A percentile compares a stretch with the other conserved stretches of the same genome.
Conservation (phyloP, 768 basidiomycete genomes). For the Suillus occidentalis region DNA sequence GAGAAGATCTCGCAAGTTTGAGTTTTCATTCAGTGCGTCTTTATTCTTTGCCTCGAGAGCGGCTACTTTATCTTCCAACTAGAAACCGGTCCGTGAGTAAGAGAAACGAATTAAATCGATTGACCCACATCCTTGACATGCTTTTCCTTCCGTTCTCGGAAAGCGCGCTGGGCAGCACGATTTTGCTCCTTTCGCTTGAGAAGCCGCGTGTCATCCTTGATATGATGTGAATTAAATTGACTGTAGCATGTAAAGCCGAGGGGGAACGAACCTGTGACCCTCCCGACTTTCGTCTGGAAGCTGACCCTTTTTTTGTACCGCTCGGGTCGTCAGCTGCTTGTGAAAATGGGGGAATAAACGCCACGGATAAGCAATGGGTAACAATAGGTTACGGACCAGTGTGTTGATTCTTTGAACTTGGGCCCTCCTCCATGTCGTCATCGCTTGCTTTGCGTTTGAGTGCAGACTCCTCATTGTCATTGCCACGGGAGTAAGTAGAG, state of each 20-base stretch:
- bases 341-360: neutral
- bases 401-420: slow-evolving; percentile 66
- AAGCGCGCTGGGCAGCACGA: slow-evolving; percentile 94
- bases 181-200: slow-evolving; percentile 97
- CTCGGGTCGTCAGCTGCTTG: slow-evolving; percentile 24
- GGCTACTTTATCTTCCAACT: slow-evolving; percentile 92
- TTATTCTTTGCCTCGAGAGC: slow-evolving; percentile 84
- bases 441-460: slow-evolving; percentile 80
- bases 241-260: neutral
- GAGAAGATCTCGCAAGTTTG: slow-evolving; percentile 85
- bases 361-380: neutral
- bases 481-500: slow-evolving; percentile 23
- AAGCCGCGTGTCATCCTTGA: slow-evolving; percentile 69
- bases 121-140: slow-evolving; percentile 91
- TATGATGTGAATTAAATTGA: slow-evolving; percentile 8
- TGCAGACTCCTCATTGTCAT: slow-evolving; percentile 45
- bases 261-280: slow-evolving; percentile 35
- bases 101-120: slow-evolving; percentile 2
- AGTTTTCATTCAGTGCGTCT: slow-evolving; percentile 72
- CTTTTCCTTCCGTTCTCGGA: slow-evolving; percentile 95
- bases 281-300: slow-evolving; percentile 41
- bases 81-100: neutral
- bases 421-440: slow-evolving; percentile 62
- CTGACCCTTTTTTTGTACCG: slow-evolving; percentile 25
- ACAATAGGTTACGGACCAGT: slow-evolving; percentile 43